Base-by-base conservation (phyloP, 768 basidiomycete species). In the Coprinopsis sp. region DNA sequence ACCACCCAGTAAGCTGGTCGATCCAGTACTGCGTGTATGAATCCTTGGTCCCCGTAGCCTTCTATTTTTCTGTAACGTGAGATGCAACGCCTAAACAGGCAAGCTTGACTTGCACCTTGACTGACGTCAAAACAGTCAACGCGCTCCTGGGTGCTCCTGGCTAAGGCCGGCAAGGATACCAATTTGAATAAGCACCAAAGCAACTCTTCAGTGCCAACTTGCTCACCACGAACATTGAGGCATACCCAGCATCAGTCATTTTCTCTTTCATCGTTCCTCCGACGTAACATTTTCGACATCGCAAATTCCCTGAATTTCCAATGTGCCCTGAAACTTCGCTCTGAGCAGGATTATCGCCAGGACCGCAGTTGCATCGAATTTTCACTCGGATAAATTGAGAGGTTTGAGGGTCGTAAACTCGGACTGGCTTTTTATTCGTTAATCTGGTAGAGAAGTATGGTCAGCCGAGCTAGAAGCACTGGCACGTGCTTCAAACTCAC, bases 281-380 rank as follows among this genome's bases (percentile, higher is more conserved):
- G 13, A 62, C 59, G 33, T 58, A 1, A 36, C 72, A 76, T 52
- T 67, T 34, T 14, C 39, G 37, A 19, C 47, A 48, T 18, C 19
- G 63, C 7, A 58, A 49, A 30, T 75, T 77, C 10, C 70, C 70
- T 1, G 63, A 58, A 0, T 59, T 54, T 1, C 74, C 70, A 30
- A 68, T 70, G 24, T 77, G 75, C 0, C 63, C 61, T 3, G 58
- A 63, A 1, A 54, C 49, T 49, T 71, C 65, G 39, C 66, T 64
- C 48, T 71, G 69, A 30, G 66, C 56, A 0, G 69, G 72, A 49
- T 73, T 74, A 43, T 73, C 68, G 0, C 64, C 68, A 0, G 64
- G 65, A 0, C 52, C 46, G 29, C 63, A 67, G 18, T 67, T 55
- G 0, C 45, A 54, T 33, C 57, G 49, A 31, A 69, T 37, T 23